Evolutionary conservation across 345 rosid species (phyloP).

Genomic region (Salix udensis): DNA sequence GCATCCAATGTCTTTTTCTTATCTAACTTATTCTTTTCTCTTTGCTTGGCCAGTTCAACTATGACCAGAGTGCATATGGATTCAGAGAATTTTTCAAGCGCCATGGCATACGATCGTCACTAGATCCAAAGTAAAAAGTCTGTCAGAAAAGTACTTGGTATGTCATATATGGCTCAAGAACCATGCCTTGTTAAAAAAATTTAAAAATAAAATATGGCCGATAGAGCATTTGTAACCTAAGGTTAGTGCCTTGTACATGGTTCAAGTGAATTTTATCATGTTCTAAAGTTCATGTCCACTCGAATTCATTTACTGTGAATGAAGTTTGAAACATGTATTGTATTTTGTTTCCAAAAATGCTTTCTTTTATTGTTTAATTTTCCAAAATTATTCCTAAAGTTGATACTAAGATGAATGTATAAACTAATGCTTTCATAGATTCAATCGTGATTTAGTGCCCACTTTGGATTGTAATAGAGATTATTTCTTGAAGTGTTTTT

Average conservation of each 20-base stretch:
- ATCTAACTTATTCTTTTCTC: not conserved
- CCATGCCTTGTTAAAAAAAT: no score
- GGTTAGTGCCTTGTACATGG: not conserved
- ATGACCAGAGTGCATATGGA: constrained; percentile 76
- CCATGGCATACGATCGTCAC: constrained; percentile 43
- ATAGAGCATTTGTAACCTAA: not conserved
- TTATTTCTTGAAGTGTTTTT: no score
- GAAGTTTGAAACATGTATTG: not conserved
- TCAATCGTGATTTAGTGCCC: no score
- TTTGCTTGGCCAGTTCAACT: constrained; percentile 57
- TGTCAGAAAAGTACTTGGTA: not conserved
- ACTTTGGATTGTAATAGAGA: no score
- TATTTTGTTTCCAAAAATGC: no score
- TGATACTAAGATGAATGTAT: no score
- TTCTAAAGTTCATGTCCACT: no score
- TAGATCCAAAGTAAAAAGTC: constrained; percentile 24
- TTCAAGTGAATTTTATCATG: not conserved
- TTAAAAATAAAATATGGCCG: not conserved
- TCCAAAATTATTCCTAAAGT: no score
- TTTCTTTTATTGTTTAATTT: no score
- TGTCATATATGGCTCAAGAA: no score
- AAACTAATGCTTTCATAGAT: no score
- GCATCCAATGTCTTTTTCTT: not conserved
- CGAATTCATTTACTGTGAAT: not conserved
- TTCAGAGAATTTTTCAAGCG: constrained; percentile 94